phyloP scores from a whole-genome alignment of 352 stramenopile genomes.

The Elongisporangium undulatum region DNA sequence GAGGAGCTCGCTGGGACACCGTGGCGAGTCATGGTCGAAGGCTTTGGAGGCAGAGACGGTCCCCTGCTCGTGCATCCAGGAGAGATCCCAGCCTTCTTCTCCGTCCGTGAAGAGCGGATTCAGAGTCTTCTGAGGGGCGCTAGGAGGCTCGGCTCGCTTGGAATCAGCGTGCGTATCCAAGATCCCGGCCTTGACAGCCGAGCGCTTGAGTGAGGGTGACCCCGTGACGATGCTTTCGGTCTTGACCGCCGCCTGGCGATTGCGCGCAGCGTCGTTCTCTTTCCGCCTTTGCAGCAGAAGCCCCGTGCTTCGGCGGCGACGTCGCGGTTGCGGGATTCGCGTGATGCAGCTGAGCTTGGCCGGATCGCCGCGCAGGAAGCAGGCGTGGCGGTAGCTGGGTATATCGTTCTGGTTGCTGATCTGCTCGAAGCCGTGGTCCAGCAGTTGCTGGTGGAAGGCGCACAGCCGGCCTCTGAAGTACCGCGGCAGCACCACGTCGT shows the following conservation, averaged over 20 bases:
- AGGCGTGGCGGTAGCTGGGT: conserved; percentile 26
- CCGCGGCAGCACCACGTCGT: conserved; percentile 42
- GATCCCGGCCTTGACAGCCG: neutral
- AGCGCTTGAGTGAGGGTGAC: neutral
- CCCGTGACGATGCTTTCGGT: neutral
- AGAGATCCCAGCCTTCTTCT: neutral
- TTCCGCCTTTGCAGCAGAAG: too few relatives aligned
- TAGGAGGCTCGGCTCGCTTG: neutral
- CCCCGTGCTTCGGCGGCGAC: neutral
- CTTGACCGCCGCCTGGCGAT: neutral
- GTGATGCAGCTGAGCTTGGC: conserved; percentile 30
- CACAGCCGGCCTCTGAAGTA: conserved; percentile 66
- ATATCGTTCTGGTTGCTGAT: neutral
- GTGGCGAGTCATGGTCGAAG: neutral
- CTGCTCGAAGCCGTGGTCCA: conserved; percentile 55
- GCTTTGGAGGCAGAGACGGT: neutral
- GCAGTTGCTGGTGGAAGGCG: conserved; percentile 64
- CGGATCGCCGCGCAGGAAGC: conserved; percentile 44
- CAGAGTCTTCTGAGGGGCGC: neutral
- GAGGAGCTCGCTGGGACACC: neutral
- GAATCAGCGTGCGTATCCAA: neutral
- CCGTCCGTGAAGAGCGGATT: neutral
- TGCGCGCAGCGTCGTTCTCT: neutral
- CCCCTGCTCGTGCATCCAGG: neutral
- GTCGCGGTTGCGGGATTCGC: conserved; percentile 27